phyloP scores from a whole-genome alignment of 2,329 filamentous ascomycete genomes.

The Pleoardoris graminearum region DNA sequence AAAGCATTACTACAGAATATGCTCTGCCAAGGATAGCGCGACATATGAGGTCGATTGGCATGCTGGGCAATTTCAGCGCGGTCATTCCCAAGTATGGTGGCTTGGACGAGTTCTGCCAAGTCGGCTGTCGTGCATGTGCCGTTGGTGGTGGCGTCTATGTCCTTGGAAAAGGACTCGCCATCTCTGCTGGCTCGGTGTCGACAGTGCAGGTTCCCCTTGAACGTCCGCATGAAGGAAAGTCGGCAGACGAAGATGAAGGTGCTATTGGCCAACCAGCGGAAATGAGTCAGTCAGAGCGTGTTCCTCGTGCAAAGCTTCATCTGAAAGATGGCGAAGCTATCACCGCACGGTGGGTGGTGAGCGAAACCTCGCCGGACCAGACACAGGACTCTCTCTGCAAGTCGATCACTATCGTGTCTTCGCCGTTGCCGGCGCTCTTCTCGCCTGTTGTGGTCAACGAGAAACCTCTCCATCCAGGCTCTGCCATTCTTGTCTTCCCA shows the following conservation, averaged over 20 bases:
- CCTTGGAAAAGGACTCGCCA: conserved; percentile 68
- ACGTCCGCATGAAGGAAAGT: conserved; percentile 1
- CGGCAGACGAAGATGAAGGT: neutral
- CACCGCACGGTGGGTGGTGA: conserved; percentile 59
- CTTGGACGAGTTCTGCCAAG: conserved; percentile 84
- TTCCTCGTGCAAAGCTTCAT: conserved; percentile 46
- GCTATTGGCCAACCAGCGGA: neutral
- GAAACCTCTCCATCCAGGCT: conserved; percentile 74
- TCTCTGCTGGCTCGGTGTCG: neutral
- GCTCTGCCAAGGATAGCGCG: conserved; percentile 74
- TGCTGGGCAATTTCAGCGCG: conserved; percentile 88
- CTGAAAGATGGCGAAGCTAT: conserved; percentile 64
- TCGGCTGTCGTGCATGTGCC: conserved; percentile 84
- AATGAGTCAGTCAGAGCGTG: conserved; percentile 6
- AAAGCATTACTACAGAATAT: conserved; percentile 63
- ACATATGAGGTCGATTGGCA: conserved; percentile 82
- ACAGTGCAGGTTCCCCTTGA: neutral
- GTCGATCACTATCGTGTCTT: conserved; percentile 70
- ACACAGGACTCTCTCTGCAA: conserved; percentile 52
- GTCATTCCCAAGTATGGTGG: conserved; percentile 94
- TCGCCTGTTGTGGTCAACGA: conserved; percentile 64
- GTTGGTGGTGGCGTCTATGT: conserved; percentile 93
- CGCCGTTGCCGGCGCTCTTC: conserved; percentile 68
- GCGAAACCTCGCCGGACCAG: conserved; percentile 33
- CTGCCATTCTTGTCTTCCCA: conserved; percentile 70